Conservation (phyloP, 176 grass and related monocot genomes). For the Rhipidocladum racemiflorum region DNA sequence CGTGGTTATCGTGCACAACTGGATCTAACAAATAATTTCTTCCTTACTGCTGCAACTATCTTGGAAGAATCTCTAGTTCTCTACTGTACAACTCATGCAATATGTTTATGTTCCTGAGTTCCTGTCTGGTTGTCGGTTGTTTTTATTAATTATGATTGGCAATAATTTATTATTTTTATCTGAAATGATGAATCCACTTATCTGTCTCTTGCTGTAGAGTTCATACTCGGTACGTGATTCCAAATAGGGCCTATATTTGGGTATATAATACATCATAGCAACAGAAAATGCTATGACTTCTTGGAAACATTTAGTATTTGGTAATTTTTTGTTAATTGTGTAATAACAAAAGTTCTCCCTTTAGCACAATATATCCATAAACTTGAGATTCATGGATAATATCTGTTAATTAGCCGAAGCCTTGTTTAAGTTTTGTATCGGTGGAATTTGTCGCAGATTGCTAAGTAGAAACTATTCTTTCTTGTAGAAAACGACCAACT, state of each 20-base stretch:
- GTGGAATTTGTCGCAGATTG: neutral
- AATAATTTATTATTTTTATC: neutral
- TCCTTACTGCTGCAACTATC: neutral
- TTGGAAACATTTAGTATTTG: neutral
- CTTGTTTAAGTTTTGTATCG: neutral
- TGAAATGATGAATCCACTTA: conserved; percentile 10
- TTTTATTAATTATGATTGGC: neutral
- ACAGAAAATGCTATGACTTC: neutral
- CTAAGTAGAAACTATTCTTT: neutral
- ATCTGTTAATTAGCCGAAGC: neutral
- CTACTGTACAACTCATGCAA: neutral
- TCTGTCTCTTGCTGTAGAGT: neutral
- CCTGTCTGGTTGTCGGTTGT: neutral
- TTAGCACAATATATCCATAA: neutral
- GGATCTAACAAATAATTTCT: neutral
- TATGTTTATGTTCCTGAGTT: neutral
- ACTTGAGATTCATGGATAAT: neutral
- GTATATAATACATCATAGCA: neutral
- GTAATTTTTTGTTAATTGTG: neutral
- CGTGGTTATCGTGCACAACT: neutral
- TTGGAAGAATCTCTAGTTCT: neutral
- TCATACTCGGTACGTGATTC: neutral
- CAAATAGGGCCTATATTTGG: neutral
- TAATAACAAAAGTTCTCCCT: neutral
- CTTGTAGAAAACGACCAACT: neutral